Conservation (phyloP, 805 yeast species). For the Danielozyma ontarioensis region DNA sequence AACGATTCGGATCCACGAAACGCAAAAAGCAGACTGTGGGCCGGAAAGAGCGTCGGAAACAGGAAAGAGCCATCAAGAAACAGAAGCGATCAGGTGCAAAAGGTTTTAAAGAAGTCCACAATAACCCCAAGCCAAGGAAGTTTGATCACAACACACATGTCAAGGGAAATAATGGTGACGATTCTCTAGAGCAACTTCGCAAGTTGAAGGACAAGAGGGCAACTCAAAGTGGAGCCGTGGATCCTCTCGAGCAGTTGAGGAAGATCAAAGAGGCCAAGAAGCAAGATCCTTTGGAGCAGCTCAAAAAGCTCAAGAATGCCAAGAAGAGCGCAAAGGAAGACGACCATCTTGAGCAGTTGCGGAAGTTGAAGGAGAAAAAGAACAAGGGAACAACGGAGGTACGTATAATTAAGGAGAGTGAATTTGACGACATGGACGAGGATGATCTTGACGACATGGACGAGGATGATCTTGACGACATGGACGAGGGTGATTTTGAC, state of each 20-base stretch:
- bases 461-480: slow-evolving; percentile 1
- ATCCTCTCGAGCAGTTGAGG: no score
- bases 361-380: slow-evolving; percentile 12
- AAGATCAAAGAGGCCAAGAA: slow-evolving; percentile 3
- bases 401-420: slow-evolving; percentile 27
- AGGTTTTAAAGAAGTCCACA: slow-evolving; percentile 2
- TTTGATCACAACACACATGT: slow-evolving; percentile 6
- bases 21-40: slow-evolving; percentile 17
- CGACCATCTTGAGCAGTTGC: slow-evolving; percentile 16
- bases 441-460: slow-evolving; percentile 3
- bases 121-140: slow-evolving; percentile 3
- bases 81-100: slow-evolving; percentile 20
- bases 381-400: slow-evolving; percentile 8
- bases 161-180: slow-evolving; percentile 6
- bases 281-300: slow-evolving; percentile 16
- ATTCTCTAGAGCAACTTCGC: slow-evolving; percentile 8
- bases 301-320: slow-evolving; percentile 6
- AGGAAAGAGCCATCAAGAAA: slow-evolving; percentile 27
- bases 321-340: slow-evolving; percentile 2
- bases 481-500: slow-evolving; percentile 1
- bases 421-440: slow-evolving; percentile 14
- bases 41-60: slow-evolving; percentile 32
- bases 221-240: no score
- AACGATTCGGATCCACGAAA: slow-evolving; percentile 18
- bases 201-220: slow-evolving; percentile 14